Conservation (phyloP, 2,329 filamentous ascomycete species). For the Xylaria sp. region DNA sequence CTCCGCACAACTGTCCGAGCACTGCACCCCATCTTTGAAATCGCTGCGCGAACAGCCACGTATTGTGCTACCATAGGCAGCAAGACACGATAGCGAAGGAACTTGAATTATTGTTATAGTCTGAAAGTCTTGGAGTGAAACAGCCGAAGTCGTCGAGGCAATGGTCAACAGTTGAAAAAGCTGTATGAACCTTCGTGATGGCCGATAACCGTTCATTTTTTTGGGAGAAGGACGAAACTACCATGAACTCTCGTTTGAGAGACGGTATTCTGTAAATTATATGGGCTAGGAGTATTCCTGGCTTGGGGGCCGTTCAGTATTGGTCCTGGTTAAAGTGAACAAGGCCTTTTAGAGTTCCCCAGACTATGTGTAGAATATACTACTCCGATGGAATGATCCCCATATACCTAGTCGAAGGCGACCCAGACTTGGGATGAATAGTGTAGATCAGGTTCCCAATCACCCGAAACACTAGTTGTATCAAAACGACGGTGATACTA, state of each 20-base stretch:
- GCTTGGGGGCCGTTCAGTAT: background rate
- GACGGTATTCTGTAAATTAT: conserved; percentile 1
- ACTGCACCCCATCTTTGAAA: conserved; percentile 42
- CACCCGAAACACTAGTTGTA: conserved; percentile 43
- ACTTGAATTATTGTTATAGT: conserved; percentile 43
- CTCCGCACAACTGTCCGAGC: conserved; percentile 42
- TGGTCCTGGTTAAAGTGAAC: background rate
- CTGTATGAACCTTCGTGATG: conserved; percentile 37
- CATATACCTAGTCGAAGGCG: conserved; percentile 7
- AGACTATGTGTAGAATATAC: conserved; percentile 3
- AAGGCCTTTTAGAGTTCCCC: background rate
- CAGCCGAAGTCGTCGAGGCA: conserved; percentile 40
- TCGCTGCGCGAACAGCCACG: conserved; percentile 41
- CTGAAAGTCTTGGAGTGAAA: conserved; percentile 47
- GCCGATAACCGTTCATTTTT: conserved; percentile 32
- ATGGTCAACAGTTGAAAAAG: conserved; percentile 37
- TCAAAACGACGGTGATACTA: conserved; percentile 40
- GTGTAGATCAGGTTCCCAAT: conserved; percentile 34
- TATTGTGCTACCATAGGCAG: conserved; percentile 43
- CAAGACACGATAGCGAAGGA: conserved; percentile 42
- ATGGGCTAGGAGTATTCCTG: background rate
- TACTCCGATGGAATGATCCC: conserved; percentile 2
- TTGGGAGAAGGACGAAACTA: background rate
- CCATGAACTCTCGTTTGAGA: background rate
- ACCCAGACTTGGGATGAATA: conserved; percentile 21